These are phyloP conservation scores for Jasminum sambac DNA, from an alignment of 257 asterid genomes.

Conservation along the genomic window DNA sequence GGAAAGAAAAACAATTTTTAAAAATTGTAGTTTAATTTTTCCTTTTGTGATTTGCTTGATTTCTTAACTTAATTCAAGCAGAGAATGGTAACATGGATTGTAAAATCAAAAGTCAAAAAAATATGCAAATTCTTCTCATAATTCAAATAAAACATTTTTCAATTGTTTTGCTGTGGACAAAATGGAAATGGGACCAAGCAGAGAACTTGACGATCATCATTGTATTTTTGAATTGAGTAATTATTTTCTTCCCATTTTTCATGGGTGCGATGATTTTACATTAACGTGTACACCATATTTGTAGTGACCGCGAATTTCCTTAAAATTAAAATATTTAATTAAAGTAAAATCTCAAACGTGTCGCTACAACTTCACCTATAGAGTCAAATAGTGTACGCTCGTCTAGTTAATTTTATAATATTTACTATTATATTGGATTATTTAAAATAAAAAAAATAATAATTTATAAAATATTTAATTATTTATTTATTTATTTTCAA, in stretches of 20 bases:
- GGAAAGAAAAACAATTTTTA: not conserved
- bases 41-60: conserved; percentile 27
- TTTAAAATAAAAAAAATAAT: too few species aligned
- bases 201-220: conserved; percentile 47
- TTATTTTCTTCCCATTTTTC: conserved; percentile 65
- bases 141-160: conserved; percentile 22
- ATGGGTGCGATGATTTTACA: conserved; percentile 54
- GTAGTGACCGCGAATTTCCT: too few species aligned
- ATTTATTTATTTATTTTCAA: too few species aligned
- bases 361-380: too few species aligned
- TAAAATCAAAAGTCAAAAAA: conserved; percentile 34
- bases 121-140: conserved; percentile 27
- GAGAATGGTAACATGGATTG: conserved; percentile 34
- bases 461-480: too few species aligned
- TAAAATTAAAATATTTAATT: too few species aligned
- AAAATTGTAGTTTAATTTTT: conserved; percentile 15
- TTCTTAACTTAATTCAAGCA: conserved; percentile 28
- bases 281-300: too few species aligned
- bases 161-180: conserved; percentile 33
- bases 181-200: conserved; percentile 34
- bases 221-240: conserved; percentile 43
- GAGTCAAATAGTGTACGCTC: too few species aligned
- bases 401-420: too few species aligned
- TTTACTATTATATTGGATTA: too few species aligned
- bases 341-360: too few species aligned